Base-by-base conservation (phyloP, 495 filamentous ascomycete species). In the Penicillium arizonense region DNA sequence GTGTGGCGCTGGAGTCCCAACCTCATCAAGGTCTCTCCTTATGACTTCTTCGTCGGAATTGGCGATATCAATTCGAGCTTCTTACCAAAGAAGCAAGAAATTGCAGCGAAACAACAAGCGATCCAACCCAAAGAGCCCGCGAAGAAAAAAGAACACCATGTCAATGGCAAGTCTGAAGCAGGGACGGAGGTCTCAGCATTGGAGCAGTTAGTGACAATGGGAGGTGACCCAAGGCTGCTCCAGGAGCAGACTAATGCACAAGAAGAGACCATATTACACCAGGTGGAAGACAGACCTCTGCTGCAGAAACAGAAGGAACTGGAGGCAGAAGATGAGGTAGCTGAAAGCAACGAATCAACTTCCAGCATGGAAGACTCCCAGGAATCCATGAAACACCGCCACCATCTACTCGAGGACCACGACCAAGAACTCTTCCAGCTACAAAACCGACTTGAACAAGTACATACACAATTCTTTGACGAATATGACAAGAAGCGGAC, bases 11-110 rank as follows among this genome's bases (percentile, higher is more conserved):
- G 95, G 82, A 87, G 87, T 59, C 81, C 87, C 10, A 97, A 99
- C 59, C 79, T 99, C 20, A 90, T 99, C 73, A 96, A 95, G 71
- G 95, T 99, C 28, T 81, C 81, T 12, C 90, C 91, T 5, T 99
- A 95, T 66, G 92, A 97, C 64, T 99, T 99, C 67, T 98, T 97
- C 66, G 87, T 93, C 26, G 95, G 95, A 21, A 97, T 96, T 60
- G 94, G 94, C 41, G 94, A 99, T 69, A 99, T 99, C 76, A 99
- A 99, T 74, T 95, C 94, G 3, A 96, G 89, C 59, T 97, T 97
- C 67, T 67, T 99, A 47, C 95, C 94, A 0, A 94, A 96, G 65
- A 84, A 89, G 44, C 84, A 90, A 57, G 91, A 92, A 44, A 69
- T 92, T 20, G 80, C 72, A 28, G 44, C 53, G 4, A 59, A 61